Conservation (phyloP, 441 rosid genomes). For the Populus tomentosa region DNA sequence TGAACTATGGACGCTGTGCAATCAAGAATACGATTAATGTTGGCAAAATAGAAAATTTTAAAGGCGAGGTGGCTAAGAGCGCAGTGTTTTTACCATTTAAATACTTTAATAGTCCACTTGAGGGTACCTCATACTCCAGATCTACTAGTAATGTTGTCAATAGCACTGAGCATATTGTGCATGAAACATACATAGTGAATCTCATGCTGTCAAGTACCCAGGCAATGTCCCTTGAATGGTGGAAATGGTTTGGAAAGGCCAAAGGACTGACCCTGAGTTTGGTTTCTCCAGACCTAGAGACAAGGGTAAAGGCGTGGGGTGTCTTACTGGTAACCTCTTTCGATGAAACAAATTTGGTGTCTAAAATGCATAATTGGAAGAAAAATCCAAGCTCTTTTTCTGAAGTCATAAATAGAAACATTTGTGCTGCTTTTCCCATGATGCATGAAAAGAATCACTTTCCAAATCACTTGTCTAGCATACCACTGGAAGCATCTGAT, state of each 20-base stretch:
- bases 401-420: conserved; percentile 18
- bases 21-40: conserved; percentile 9
- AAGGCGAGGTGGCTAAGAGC: conserved; percentile 12
- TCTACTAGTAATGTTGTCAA: conserved; percentile 11
- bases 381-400: conserved; percentile 14
- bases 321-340: conserved; percentile 19
- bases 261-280: conserved; percentile 18
- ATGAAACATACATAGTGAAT: conserved; percentile 19
- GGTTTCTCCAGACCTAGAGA: conserved; percentile 26
- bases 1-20: conserved; percentile 18
- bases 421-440: conserved; percentile 20
- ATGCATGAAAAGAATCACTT: conserved; percentile 14
- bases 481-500: conserved; percentile 19
- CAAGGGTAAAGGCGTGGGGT: conserved; percentile 27
- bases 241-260: conserved; percentile 24
- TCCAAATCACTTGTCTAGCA: conserved; percentile 14
- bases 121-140: conserved; percentile 17
- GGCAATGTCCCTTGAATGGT: conserved; percentile 15
- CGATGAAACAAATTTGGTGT: conserved; percentile 17
- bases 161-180: conserved; percentile 15
- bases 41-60: conserved; percentile 15
- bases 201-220: conserved; percentile 25
- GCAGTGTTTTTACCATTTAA: conserved; percentile 15
- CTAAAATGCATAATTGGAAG: conserved; percentile 23
- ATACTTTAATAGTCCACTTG: conserved; percentile 13